Evolutionary conservation across 371 early-diverging fungal genomes (phyloP).

Genomic region (Mucor sp.): DNA sequence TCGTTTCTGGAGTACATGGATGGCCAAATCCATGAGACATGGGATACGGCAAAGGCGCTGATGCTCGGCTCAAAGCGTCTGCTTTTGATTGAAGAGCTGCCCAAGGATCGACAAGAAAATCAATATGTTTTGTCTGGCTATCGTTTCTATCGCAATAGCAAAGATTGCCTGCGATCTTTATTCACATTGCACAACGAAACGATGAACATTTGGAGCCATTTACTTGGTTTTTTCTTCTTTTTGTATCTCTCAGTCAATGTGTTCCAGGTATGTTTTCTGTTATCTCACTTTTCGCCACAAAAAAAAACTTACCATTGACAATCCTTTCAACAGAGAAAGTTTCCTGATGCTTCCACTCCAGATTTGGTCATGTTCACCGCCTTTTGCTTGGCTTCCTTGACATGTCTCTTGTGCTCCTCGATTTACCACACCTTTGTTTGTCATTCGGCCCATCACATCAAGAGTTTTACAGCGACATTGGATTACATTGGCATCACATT

Average conservation of each 20-base stretch:
- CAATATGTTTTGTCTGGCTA: slow-evolving; percentile 68
- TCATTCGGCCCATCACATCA: slow-evolving; percentile 52
- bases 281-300: not conserved
- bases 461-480: slow-evolving; percentile 59
- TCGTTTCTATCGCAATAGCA: slow-evolving; percentile 57
- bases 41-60: slow-evolving; percentile 59
- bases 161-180: slow-evolving; percentile 63
- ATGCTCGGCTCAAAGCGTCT: slow-evolving; percentile 62
- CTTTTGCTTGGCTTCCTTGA: slow-evolving; percentile 56
- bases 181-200: slow-evolving; percentile 76
- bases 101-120: slow-evolving; percentile 70
- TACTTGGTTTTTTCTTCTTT: slow-evolving; percentile 65
- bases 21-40: slow-evolving; percentile 48
- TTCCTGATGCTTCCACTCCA: slow-evolving; percentile 40
- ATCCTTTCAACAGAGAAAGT: slow-evolving; percentile 28
- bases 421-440: slow-evolving; percentile 65
- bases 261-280: slow-evolving; percentile 41
- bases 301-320: not conserved
- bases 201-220: slow-evolving; percentile 75
- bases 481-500: slow-evolving; percentile 69
- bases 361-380: slow-evolving; percentile 51
- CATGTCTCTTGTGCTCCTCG: slow-evolving; percentile 61
- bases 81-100: slow-evolving; percentile 62
- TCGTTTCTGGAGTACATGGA: slow-evolving; percentile 45
- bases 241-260: slow-evolving; percentile 51